Evolutionary conservation across 2,329 filamentous ascomycete genomes (phyloP), one percentile per base, ranked within the genome.

Genomic region (Trichoderma simmonsii): DNA sequence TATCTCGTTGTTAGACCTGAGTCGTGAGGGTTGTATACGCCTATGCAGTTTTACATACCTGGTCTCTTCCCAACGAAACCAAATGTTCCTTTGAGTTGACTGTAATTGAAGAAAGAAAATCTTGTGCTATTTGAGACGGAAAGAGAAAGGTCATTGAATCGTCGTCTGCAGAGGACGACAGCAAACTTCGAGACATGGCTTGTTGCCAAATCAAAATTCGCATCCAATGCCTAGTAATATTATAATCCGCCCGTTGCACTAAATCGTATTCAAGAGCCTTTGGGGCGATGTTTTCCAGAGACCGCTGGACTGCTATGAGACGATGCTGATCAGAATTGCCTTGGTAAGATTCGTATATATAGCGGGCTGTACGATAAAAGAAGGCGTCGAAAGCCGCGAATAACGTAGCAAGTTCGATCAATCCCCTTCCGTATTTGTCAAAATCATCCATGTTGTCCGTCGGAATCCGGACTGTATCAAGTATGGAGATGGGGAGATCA

Each of bases 141-240:
- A 69, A 72, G 12, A 72, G 39, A 48, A 72, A 72, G 5, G 71
- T 72, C 71, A 69, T 68, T 4, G 71, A 72, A 26, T 63, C 57
- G 11, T 62, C 64, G 0, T 69, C 34, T 18, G 64, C 51, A n/a
- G 3, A 32, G 6, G 64, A 64, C 1, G 64, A 72, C 0, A 72
- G 57, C 9, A 72, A 34, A 14, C 64, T 61, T 9, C 26, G 64
- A 43, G 71, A 57, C 71, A 72, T 72, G 18, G 64, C 64, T 36
- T 72, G 71, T 26, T 72, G 71, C 71, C 64, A 72, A 43, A 72
- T 56, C n/a, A 69, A 11, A 26, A 63, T 59, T 36, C 64, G 64
- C 71, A 72, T 72, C 71, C 64, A 72, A 24, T 68, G 63, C 34
- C 54, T 69, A 14, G 71, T 72, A n/a, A 72, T 69, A 26, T 67